A percentile compares a stretch with the other conserved stretches of the same genome.
These are phyloP conservation scores for Metschnikowia reukaufii DNA, from an alignment of 805 yeast genomes.

Conservation along the genomic window DNA sequence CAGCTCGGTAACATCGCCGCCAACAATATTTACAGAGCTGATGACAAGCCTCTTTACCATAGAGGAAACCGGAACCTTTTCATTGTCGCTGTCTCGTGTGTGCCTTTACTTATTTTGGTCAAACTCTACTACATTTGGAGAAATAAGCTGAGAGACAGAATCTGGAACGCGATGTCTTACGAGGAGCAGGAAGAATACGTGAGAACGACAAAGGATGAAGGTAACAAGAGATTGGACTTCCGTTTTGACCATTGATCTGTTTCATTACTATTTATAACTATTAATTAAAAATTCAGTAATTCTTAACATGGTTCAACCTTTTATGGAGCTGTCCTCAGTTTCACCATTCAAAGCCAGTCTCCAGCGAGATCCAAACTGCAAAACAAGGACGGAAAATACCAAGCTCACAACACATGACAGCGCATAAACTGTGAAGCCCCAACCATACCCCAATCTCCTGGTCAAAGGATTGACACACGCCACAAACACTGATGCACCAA, in stretches of 20 bases:
- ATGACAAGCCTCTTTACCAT: conserved; percentile 60
- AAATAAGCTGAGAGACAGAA: conserved; percentile 43
- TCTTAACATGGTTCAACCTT: not conserved
- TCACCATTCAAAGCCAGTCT: conserved; percentile 4
- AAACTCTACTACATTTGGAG: conserved; percentile 41
- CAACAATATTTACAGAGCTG: conserved; percentile 54
- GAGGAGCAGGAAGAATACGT: conserved; percentile 54
- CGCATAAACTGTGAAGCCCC: conserved; percentile 10
- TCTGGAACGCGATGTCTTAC: conserved; percentile 51
- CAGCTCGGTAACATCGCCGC: conserved; percentile 58
- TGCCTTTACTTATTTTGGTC: conserved; percentile 23
- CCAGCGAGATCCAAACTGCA: conserved; percentile 12
- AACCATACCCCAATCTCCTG: conserved; percentile 35
- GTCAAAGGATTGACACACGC: conserved; percentile 40
- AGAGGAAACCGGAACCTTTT: conserved; percentile 51
- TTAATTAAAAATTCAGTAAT: too few relatives aligned
- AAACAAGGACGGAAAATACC: conserved; percentile 12
- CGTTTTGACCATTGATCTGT: conserved; percentile 30
- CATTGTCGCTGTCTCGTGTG: conserved; percentile 28
- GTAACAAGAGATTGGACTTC: conserved; percentile 59
- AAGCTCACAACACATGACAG: conserved; percentile 14
- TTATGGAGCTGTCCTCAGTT: not conserved
- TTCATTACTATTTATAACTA: not conserved
- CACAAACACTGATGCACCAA: conserved; percentile 55
- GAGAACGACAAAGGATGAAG: conserved; percentile 47